Base-by-base conservation (phyloP, 2,329 filamentous ascomycete species). In the Sordariomycetes sp. region DNA sequence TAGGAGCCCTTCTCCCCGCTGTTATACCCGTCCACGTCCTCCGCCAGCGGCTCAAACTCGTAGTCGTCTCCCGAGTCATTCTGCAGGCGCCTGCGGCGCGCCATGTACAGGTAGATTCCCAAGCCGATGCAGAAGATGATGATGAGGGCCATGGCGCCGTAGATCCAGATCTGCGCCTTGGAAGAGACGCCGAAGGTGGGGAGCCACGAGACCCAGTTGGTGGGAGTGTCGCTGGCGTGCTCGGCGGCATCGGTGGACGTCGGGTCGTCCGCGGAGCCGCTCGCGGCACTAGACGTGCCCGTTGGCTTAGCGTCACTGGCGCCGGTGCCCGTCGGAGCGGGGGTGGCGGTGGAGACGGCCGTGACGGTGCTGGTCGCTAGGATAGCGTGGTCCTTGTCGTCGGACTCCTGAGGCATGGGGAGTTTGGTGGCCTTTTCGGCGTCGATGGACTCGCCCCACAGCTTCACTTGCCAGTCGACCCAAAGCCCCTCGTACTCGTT, bases 121-220 rank as follows among this genome's bases (percentile, higher is more conserved):
- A 99, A 79, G 2, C 85, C 88, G 58, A 76, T 72, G 69, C 91
- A 91, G 76, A 99, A 99, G 54, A 87, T 74, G 13, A 87, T 74
- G 61, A 99, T 99, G 22, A 96, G 80, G n/a, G 78, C 83, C 24
- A 94, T 73, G 3, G 91, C 84, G 58, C 90, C 91, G 68, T 84
- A 97, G 63, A 99, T 96, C 94, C 94, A 99, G 60, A 88, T 80
- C 67, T 95, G 90, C 0, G 90, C 96, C 65, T 82, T 83, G 63
- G 90, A 90, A 10, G 87, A 91, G 42, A 91, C 86, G 57, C 90
- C 90, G 65, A 97, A 95, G 1, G 89, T 92, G 0, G 92, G 91
- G 67, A 97, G 86, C 75, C 87, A 91, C 1, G 91, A 90, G 20
- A 96, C 77, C 82, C 82, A 85, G 60, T 89, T 87, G 60, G 78